Percentiles rank a stretch among this genome's conserved stretches.
Conservation (phyloP, 2,329 filamentous ascomycete genomes). For the Penicillium sp. region DNA sequence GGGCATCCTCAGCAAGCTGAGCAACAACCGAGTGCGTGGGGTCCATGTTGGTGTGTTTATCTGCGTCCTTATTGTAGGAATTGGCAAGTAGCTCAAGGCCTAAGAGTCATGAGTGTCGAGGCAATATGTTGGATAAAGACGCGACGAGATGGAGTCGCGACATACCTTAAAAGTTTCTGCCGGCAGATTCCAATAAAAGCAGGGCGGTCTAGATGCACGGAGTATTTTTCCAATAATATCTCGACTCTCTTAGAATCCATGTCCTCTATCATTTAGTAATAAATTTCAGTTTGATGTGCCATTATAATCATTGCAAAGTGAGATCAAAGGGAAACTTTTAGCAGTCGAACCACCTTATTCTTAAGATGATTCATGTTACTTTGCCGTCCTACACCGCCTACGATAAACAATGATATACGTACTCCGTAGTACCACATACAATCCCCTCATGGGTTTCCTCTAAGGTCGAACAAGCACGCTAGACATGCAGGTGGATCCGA, state of each 20-base stretch:
- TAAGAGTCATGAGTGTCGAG: background rate
- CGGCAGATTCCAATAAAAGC: background rate
- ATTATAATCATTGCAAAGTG: background rate
- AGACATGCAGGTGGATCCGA: background rate
- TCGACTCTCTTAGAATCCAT: background rate
- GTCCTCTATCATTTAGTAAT: background rate
- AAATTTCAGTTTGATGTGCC: background rate
- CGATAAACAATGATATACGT: background rate
- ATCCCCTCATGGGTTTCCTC: background rate
- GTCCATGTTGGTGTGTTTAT: conserved; percentile 20
- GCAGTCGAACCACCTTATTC: background rate
- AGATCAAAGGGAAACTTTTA: background rate
- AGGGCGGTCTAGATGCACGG: background rate
- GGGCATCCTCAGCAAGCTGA: conserved; percentile 18
- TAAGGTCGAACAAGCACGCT: background rate
- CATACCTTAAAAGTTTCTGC: background rate
- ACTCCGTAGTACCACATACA: too few species aligned
- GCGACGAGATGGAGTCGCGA: background rate
- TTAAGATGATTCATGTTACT: background rate
- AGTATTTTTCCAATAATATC: background rate
- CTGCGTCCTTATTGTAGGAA: background rate
- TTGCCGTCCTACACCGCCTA: background rate
- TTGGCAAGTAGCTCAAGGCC: background rate
- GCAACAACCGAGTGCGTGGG: conserved; percentile 8
- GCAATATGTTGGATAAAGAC: background rate